These are phyloP conservation scores for Aurifilum marmelostoma DNA, from an alignment of 2,329 filamentous ascomycete genomes.

Conservation along the genomic window DNA sequence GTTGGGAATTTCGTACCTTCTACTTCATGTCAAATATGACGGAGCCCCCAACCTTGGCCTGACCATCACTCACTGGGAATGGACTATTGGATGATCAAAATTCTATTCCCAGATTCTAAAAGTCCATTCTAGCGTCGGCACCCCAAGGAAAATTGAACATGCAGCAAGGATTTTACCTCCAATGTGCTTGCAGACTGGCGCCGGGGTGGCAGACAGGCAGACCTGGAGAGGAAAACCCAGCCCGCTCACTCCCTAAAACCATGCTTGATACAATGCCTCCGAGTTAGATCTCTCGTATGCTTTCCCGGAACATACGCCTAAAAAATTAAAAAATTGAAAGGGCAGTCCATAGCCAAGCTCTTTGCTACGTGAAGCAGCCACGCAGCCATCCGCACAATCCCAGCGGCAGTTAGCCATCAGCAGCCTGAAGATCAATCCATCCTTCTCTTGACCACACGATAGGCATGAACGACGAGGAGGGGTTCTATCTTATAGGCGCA, in stretches of 20 bases:
- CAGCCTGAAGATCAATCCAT: neutral
- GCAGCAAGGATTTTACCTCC: conserved; percentile 9
- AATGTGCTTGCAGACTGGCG: conserved; percentile 12
- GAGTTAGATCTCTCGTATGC: neutral
- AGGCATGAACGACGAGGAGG: neutral
- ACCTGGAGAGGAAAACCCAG: conserved; percentile 2
- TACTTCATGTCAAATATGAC: too few species aligned
- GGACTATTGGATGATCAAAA: conserved; percentile 13
- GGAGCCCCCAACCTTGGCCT: too few species aligned
- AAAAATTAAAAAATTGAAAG: neutral
- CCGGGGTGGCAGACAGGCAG: neutral
- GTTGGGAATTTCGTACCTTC: too few species aligned
- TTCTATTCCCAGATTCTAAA: conserved; percentile 27
- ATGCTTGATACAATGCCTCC: conserved; percentile 8
- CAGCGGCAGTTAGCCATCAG: neutral
- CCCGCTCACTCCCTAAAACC: conserved; percentile 11
- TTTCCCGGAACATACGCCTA: conserved; percentile 2
- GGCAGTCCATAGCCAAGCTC: neutral
- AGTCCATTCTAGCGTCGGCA: conserved; percentile 25
- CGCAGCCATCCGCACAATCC: neutral
- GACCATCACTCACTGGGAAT: neutral
- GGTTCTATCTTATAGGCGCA: neutral
- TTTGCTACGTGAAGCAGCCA: neutral
- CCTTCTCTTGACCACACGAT: neutral
- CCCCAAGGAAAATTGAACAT: conserved; percentile 16